Conservation (phyloP, 345 rosid genomes). For the Citrus glauca region DNA sequence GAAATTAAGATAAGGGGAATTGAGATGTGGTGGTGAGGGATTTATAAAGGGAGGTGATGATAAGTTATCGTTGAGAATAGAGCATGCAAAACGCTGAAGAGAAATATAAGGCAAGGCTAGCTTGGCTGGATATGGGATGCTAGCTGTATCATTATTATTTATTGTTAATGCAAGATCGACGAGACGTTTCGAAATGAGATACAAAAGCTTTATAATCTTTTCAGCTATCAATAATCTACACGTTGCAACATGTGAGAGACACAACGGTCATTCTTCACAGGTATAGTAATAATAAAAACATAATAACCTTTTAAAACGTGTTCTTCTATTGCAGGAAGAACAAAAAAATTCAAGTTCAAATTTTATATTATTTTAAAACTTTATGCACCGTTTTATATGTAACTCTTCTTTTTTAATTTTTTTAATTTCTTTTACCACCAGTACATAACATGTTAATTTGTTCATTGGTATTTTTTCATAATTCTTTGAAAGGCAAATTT, state of each 20-base stretch:
- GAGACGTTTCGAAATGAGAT: conserved; percentile 32
- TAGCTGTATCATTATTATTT: conserved; percentile 8
- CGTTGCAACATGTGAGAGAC: conserved; percentile 51
- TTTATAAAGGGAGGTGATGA: conserved; percentile 25
- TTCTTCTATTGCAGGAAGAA: not conserved
- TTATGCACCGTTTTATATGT: no score
- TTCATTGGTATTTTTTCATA: no score
- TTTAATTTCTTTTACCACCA: no score
- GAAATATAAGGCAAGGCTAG: not conserved
- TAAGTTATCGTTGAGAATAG: conserved; percentile 28
- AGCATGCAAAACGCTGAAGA: not conserved
- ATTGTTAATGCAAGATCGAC: not conserved
- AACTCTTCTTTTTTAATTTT: no score
- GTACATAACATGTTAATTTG: no score
- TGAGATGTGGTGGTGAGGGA: not conserved
- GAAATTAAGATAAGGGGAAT: no score
- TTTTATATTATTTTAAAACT: no score
- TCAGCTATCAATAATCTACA: conserved; percentile 22
- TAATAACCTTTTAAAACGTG: not conserved
- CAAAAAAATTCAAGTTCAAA: no score
- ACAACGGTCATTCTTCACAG: conserved; percentile 31
- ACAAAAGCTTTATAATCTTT: conserved; percentile 1
- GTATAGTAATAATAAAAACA: no score
- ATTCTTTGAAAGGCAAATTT: no score
- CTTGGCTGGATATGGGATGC: conserved; percentile 23